These are phyloP conservation scores for Macrophomina phaseolina DNA, from an alignment of 2,329 filamentous ascomycete species.

Conservation along the genomic window DNA sequence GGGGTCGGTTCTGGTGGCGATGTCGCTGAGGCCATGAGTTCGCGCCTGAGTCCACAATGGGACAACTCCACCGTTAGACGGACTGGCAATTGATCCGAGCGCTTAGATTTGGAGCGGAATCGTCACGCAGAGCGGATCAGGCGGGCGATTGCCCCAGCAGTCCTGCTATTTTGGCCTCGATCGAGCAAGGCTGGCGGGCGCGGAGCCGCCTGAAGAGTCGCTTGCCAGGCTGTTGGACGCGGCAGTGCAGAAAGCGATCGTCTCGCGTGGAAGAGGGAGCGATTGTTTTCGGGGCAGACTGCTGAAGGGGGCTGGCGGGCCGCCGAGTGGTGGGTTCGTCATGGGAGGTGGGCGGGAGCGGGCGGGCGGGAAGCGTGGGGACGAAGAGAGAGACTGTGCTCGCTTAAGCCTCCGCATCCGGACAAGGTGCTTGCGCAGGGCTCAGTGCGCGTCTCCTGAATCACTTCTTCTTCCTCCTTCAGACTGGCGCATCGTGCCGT, in stretches of 20 bases:
- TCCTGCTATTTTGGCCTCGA: neutral
- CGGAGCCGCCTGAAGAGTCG: neutral
- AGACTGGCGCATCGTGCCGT: neutral
- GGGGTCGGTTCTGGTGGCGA: neutral
- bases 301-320: constrained; percentile 8
- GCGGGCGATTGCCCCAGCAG: constrained; percentile 2
- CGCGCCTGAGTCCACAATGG: neutral
- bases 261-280: constrained; percentile 14
- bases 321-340: neutral
- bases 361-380: constrained; percentile 17
- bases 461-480: neutral
- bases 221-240: neutral
- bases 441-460: constrained; percentile 16
- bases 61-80: constrained; percentile 3
- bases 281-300: neutral
- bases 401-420: constrained; percentile 5
- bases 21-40: constrained; percentile 14
- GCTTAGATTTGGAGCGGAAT: neutral
- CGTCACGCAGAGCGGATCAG: neutral
- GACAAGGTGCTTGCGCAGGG: neutral
- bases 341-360: constrained; percentile 16
- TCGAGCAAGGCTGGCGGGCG: neutral
- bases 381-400: neutral
- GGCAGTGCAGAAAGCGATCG: constrained; percentile 1
- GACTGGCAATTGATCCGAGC: constrained; percentile 20